Evolutionary conservation across 306 rosid genomes (phyloP), one percentile per base, ranked within the genome.

Genomic region (Castanea mollissima): DNA sequence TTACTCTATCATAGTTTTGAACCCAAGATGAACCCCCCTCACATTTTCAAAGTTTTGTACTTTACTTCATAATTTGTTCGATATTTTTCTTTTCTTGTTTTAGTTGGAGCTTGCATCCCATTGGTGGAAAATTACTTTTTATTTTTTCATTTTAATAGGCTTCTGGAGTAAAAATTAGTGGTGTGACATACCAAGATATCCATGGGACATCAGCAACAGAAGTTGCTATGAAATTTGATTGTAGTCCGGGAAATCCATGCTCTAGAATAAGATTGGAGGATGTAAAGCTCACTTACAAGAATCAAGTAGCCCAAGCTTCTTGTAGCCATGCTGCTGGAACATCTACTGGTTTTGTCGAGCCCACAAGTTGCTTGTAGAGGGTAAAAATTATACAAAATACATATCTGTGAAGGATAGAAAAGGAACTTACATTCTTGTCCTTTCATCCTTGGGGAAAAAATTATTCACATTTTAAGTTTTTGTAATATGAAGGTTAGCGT

Each of bases 131-230:
- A 35, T 35, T 35, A 0, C 25, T 5, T 11, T 23, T 23, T 23
- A 23, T 23, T 23, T 32, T 6, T 16, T 18, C 27, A 25, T 67
- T 20, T 34, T 35, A 21, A 57, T 8, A 69, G 73, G 70, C 5
- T 12, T 83, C 88, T 9, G 88, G 88, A 2, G 82, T 82, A n/a
- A 76, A 85, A 20, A 32, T 85, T 0, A 82, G 82, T 0, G 69
- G 72, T 0, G 82, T 85, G 51, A 78, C 80, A 6, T 85, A 85
- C 32, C 18, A 58, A 29, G 77, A 80, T 11, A 79, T 85, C 12
- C 84, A 74, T 1, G 89, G 86, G 3, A 79, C 86, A 32, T 85
- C 89, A 0, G 86, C 89, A 0, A 82, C 86, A 0, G 23, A 75
- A 49, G 79, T 86, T 9, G 87, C 84, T 0, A 41, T 86, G 31